Evolutionary conservation across 306 rosid species (phyloP).

Genomic region (Acacia confusa): DNA sequence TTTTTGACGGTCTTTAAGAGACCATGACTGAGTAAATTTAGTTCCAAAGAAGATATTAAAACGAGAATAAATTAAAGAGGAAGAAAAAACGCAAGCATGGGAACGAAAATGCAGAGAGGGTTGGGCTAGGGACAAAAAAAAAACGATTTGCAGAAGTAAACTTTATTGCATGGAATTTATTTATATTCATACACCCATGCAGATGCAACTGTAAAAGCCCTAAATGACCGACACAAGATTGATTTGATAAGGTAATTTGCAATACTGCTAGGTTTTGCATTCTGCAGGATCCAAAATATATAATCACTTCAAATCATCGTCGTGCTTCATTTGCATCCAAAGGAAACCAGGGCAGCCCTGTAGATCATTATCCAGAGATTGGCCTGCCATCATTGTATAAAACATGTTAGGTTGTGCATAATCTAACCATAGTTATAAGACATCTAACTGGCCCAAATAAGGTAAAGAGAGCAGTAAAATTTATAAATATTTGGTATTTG

Average conservation of each 20-base stretch:
- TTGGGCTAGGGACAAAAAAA: too few relatives aligned
- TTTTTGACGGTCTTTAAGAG: too few relatives aligned
- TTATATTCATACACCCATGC: background rate
- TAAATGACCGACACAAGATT: constrained; percentile 20
- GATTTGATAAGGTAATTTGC: constrained; percentile 23
- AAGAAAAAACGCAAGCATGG: too few relatives aligned
- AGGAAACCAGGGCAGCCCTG: constrained; percentile 84
- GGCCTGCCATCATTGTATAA: constrained; percentile 60
- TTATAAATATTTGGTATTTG: too few relatives aligned
- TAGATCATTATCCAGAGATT: constrained; percentile 81
- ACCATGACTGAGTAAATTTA: too few relatives aligned
- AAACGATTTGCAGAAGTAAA: background rate
- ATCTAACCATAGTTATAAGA: constrained; percentile 8
- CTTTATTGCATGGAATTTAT: background rate
- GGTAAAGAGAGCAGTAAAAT: too few relatives aligned
- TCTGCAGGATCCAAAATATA: constrained; percentile 42
- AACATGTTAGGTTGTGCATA: constrained; percentile 32
- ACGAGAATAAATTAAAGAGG: background rate
- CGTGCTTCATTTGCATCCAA: constrained; percentile 39
- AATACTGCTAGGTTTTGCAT: constrained; percentile 23
- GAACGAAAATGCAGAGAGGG: too few relatives aligned
- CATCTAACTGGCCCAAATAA: background rate
- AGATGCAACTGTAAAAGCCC: constrained; percentile 28
- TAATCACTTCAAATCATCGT: constrained; percentile 5
- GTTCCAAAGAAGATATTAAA: background rate